Evolutionary conservation across 2,329 filamentous ascomycete species (phyloP), one percentile per base, ranked within the genome.

Genomic region (Colletotrichum kahawae): DNA sequence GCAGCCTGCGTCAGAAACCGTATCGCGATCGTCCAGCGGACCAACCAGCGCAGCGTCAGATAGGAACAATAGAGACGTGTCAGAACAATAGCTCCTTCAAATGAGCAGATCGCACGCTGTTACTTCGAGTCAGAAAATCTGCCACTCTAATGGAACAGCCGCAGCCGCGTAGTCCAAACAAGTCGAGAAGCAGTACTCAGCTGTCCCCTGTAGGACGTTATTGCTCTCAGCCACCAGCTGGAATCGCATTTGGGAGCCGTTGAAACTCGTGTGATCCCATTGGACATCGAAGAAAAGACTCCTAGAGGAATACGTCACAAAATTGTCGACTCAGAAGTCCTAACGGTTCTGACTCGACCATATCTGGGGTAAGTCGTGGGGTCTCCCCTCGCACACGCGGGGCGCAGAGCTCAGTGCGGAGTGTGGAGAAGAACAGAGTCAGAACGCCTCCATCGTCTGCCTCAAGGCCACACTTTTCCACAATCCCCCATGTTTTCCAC

Each of bases 101-200:
- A 16, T 4, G 21, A 48, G 31, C 38, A 62, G 29, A 18, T n/a
- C 24, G 21, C 14, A 57, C 18, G 4, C n/a, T 51, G n/a, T 51
- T n/a, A 24, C 16, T 56, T 63, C 56, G 65, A 72, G 70, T 72
- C 65, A 69, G 65, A 72, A 63, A 68, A 54, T 38, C 64, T 68
- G 24, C 54, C 18, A 33, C 60, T 38, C 60, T 24, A 12, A 21
- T 63, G 34, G 60, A 21, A 36, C 60, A 63, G 33, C 60, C 60
- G 60, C 34, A 63, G 33, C 38, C 62, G 38, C 62, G 60, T 18
- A 24, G 14, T 51, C 16, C 62, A 16, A 34, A 21, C 57, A 8
- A 21, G 12, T 21, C 57, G 57, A 8, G 31, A n/a, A 21, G 27
- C 31, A 60, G 43, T 21, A 60, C 29, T 34, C 29, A 8, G 13